These are phyloP conservation scores for Diplodia intermedia DNA, from an alignment of 2,329 filamentous ascomycete species.

Conservation along the genomic window DNA sequence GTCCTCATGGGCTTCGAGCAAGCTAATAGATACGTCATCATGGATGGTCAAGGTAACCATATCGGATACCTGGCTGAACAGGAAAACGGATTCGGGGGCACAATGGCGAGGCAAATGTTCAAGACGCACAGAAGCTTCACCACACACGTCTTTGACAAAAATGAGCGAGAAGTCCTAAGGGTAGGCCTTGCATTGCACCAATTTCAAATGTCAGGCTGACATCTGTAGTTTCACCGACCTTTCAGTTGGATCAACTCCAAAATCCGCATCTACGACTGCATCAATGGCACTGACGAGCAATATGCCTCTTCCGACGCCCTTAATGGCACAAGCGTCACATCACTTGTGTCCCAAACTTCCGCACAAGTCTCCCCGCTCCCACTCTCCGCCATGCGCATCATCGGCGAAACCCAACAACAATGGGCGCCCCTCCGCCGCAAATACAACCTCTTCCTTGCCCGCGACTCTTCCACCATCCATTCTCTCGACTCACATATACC, in stretches of 20 bases:
- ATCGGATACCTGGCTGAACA: slow-evolving; percentile 70
- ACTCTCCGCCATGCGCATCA: slow-evolving; percentile 66
- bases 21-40: slow-evolving; percentile 70
- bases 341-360: slow-evolving; percentile 53
- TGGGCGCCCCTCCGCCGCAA: slow-evolving; percentile 69
- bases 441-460: slow-evolving; percentile 69
- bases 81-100: slow-evolving; percentile 64
- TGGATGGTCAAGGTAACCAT: slow-evolving; percentile 68
- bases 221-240: slow-evolving; percentile 62
- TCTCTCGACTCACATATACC: slow-evolving; percentile 34
- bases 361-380: slow-evolving; percentile 56
- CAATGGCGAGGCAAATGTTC: slow-evolving; percentile 65
- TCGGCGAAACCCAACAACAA: slow-evolving; percentile 68
- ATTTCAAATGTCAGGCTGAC: slow-evolving; percentile 51
- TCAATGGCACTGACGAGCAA: slow-evolving; percentile 37
- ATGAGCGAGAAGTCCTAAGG: slow-evolving; percentile 65
- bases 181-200: slow-evolving; percentile 37
- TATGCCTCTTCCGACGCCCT: slow-evolving; percentile 52
- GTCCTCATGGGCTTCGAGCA: slow-evolving; percentile 71
- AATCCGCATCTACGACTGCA: slow-evolving; percentile 52
- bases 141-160: slow-evolving; percentile 68
- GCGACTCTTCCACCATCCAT: slow-evolving; percentile 45
- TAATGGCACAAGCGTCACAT: slow-evolving; percentile 53
- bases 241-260: slow-evolving; percentile 69
- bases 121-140: slow-evolving; percentile 69